Evolutionary conservation across 2,329 filamentous ascomycete species (phyloP).

Genomic region (Dactylonectria macrodidyma): DNA sequence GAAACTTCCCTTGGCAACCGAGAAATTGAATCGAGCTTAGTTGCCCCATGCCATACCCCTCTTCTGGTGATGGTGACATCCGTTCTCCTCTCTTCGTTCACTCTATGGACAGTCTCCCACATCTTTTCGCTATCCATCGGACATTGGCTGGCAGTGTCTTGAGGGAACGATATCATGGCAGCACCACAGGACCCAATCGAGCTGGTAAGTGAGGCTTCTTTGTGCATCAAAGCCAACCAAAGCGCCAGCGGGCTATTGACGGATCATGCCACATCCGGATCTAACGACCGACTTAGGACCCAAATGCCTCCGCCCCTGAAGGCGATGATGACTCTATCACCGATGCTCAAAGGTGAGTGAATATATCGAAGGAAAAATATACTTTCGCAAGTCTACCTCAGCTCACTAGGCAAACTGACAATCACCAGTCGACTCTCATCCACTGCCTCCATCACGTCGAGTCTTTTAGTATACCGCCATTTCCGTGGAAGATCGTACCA

Average conservation of each 20-base stretch:
- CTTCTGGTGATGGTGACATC: neutral
- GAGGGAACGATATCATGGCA: neutral
- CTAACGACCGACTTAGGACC: neutral
- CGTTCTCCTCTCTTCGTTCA: neutral
- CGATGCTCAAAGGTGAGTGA: neutral
- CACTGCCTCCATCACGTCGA: constrained; percentile 4
- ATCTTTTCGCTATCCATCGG: neutral
- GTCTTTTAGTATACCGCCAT: constrained; percentile 5
- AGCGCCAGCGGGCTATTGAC: neutral
- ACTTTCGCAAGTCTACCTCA: neutral
- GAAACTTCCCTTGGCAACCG: neutral
- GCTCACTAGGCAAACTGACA: neutral
- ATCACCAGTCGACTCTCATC: neutral
- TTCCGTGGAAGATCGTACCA: constrained; percentile 8
- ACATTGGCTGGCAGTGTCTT: neutral
- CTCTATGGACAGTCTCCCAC: neutral
- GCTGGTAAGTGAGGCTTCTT: neutral
- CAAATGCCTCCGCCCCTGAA: neutral
- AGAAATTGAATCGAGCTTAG: neutral
- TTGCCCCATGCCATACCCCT: neutral
- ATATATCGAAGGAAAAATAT: no score
- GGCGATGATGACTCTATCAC: neutral
- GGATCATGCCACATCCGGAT: neutral
- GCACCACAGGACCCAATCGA: neutral
- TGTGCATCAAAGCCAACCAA: neutral